Conservation (phyloP, 192 early-diverging fungal species). For the Dissophora globulifera region DNA sequence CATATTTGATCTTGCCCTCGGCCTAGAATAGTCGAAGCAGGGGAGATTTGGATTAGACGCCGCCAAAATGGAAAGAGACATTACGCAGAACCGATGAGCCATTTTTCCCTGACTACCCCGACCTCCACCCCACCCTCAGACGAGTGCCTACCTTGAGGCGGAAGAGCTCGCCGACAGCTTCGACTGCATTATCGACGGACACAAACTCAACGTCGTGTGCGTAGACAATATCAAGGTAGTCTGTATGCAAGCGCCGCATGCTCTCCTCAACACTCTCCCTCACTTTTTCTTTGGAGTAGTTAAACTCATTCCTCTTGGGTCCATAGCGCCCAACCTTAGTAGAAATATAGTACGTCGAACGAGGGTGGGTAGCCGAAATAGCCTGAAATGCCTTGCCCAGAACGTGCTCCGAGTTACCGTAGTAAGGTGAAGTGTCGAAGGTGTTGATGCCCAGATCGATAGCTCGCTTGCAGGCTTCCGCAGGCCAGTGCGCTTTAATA, state of each 20-base stretch:
- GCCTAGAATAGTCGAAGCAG: conserved; percentile 37
- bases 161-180: conserved; percentile 59
- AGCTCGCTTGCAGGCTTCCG: conserved; percentile 60
- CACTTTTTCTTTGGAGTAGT: conserved; percentile 67
- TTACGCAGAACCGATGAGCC: no score
- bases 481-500: conserved; percentile 57
- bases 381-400: conserved; percentile 68
- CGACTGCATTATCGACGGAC: conserved; percentile 59
- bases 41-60: no score
- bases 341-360: conserved; percentile 72
- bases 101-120: no score
- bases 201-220: conserved; percentile 88
- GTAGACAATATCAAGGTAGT: conserved; percentile 77
- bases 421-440: conserved; percentile 81
- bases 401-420: conserved; percentile 72
- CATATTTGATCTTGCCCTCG: conserved; percentile 68
- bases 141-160: conserved; percentile 67
- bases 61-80: no score
- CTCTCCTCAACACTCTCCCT: conserved; percentile 66
- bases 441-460: conserved; percentile 69
- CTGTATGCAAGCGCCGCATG: conserved; percentile 65
- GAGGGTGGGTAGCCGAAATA: conserved; percentile 63
- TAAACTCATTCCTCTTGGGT: conserved; percentile 65
- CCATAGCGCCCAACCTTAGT: conserved; percentile 86
- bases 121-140: no score